Base-by-base conservation (phyloP, 2,329 filamentous ascomycete genomes). In the Harringtonia aguacate region DNA sequence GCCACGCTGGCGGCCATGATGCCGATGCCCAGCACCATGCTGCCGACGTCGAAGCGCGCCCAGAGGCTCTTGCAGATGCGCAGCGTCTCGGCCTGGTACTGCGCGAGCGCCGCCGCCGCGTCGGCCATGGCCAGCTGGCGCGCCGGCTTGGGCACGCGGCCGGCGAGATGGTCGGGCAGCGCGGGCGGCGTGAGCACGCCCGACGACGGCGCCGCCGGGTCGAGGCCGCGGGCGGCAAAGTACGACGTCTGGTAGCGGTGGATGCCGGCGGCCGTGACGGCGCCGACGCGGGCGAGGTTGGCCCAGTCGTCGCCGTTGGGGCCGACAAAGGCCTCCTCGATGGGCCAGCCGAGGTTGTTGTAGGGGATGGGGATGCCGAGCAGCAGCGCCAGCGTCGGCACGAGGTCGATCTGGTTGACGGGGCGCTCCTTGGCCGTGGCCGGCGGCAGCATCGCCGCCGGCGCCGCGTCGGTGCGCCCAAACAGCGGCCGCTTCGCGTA, bases 281-380 rank as follows among this genome's bases (percentile, higher is more conserved):
- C 80, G 43, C 82, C 85, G 1, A 89, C 88, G 3, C 74, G 69
- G 0, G 85, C 86, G 35, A 98, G 67, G 51, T 86, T 92, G 38
- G 78, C 69, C 76, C 82, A 92, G 48, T 86, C 75, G 29, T 76
- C 73, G 27, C 83, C 84, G 20, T 74, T 70, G 2, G 67, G 62
- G 1, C 86, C 85, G 17, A 82, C 73, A 62, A 98, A 98, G 3
- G 88, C 89, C 62, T 98, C 92, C 52, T 94, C 86, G 49, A 98
- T 95, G 0, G 92, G 92, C 8, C 77, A 80, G 41, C 92, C 92
- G 8, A 98, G 75, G 58, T 92, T 98, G 61, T 97, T 98, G 68
- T 87, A 98, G 0, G 92, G 92, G 48, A 98, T 89, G 0, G 92
- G 90, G 48, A 95, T 75, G 9, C 92, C 92, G 2, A 98, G 70